Evolutionary conservation across 1,284 basidiomycete genomes (phyloP), one percentile per base, ranked within the genome.

Genomic region (Coniophora puteana): DNA sequence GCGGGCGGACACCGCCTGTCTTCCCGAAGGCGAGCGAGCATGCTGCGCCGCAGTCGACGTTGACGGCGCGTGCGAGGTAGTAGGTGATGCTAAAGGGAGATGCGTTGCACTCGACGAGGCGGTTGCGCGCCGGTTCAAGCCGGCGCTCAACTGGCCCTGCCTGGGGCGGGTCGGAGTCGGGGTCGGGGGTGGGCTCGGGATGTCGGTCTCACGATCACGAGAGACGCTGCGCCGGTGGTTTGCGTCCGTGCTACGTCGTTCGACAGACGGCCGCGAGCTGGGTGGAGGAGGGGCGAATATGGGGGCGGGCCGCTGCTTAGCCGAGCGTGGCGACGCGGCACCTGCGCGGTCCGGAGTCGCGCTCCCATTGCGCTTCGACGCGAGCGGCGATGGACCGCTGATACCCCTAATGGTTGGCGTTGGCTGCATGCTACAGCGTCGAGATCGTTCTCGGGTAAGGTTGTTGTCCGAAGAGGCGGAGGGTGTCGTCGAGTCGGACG

Each of bases 401-500:
- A 76, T 70, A 38, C 68, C 61, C 46, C 48, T 62, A n/a, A n/a
- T n/a, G 30, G 57, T 44, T 36, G 53, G 32, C 32, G 66, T 50
- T 21, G 65, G 61, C 47, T 72, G 69, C 44, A 65, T 58, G 48
- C 59, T 72, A 26, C 67, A 53, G 46, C 65, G 64, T 43, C 67
- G 58, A 26, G 63, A 48, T 44, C 68, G 67, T 39, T 70, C 65
- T 40, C 66, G 66, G 18, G 67, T 52, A 32, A 73, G 71, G 49
- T 69, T 58, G 52, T 56, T 63, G 25, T 55, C 59, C 21, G 73
- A 69, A 17, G 72, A 66, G 18, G 76, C 71, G 38, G 68, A 67
- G 26, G 61, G 64, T 39, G 69, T 67, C 8, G 73, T 63, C 36
- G 69, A 67, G n/a, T 73, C 61, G 43, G 71, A 72, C 30, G 74